Evolutionary conservation across 768 basidiomycete genomes (phyloP).

Genomic region (Lepiota brunneoincarnata): DNA sequence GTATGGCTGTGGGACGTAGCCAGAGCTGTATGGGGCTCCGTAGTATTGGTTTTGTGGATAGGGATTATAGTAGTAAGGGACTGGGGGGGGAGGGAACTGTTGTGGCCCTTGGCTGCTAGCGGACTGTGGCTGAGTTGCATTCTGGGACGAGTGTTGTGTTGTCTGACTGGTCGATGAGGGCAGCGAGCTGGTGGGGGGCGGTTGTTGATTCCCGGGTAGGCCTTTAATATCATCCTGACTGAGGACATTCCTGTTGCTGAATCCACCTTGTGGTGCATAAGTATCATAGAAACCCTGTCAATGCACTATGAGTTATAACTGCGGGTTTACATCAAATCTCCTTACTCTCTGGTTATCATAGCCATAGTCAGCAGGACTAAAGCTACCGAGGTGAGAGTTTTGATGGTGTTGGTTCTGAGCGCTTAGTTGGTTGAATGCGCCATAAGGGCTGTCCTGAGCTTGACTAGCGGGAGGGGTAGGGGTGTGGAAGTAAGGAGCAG

Average conservation of each 20-base stretch:
- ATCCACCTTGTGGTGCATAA: conserved; percentile 61
- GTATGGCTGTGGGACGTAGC: conserved; percentile 65
- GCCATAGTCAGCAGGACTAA: conserved; percentile 62
- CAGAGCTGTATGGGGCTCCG: conserved; percentile 61
- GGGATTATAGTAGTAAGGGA: conserved; percentile 53
- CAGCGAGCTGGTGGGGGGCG: conserved; percentile 40
- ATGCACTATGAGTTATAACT: conserved; percentile 19
- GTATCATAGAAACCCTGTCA: conserved; percentile 74
- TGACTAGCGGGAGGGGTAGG: conserved; percentile 72
- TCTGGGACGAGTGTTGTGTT: conserved; percentile 54
- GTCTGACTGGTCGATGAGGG: conserved; percentile 53
- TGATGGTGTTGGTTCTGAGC: conserved; percentile 61
- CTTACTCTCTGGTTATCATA: conserved; percentile 71
- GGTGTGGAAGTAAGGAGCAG: conserved; percentile 69
- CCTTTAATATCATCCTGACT: conserved; percentile 78
- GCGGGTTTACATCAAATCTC: conserved; percentile 8
- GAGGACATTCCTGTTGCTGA: conserved; percentile 61
- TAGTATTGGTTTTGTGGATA: conserved; percentile 77
- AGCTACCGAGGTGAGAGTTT: conserved; percentile 51
- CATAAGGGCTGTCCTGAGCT: conserved; percentile 60
- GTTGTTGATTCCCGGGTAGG: conserved; percentile 58
- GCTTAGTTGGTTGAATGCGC: conserved; percentile 63
- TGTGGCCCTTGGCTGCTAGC: conserved; percentile 62
- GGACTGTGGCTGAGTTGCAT: conserved; percentile 55
- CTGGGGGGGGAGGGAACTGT: conserved; percentile 66